Evolutionary conservation across 2,329 filamentous ascomycete species (phyloP).

Genomic region (Epichloe aotearoae): DNA sequence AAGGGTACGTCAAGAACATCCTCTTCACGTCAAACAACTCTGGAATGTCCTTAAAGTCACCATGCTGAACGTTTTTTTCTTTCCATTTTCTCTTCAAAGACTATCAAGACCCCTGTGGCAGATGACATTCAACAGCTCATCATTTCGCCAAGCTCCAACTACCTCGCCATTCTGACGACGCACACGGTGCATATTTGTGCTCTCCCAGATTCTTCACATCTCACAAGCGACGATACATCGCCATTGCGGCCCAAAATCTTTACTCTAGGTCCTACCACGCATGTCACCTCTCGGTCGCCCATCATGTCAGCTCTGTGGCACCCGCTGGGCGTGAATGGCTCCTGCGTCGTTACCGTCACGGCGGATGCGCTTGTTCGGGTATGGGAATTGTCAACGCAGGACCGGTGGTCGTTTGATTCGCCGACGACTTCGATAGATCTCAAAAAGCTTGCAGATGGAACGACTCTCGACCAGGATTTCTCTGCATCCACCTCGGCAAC

Average conservation of each 20-base stretch:
- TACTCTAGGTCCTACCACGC: constrained; percentile 82
- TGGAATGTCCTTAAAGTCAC: not conserved
- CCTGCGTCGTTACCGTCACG: constrained; percentile 77
- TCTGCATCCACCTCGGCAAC: constrained; percentile 59
- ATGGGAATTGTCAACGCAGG: constrained; percentile 77
- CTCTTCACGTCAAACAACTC: not conserved
- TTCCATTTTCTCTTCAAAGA: constrained; percentile 28
- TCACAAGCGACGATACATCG: constrained; percentile 53
- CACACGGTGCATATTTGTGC: constrained; percentile 81
- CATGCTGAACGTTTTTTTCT: constrained; percentile 3
- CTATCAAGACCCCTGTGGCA: constrained; percentile 61
- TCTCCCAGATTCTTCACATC: constrained; percentile 68
- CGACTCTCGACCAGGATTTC: constrained; percentile 71
- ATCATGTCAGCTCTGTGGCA: constrained; percentile 83
- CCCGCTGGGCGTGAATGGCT: constrained; percentile 70
- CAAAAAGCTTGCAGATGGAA: constrained; percentile 76
- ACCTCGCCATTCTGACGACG: constrained; percentile 72
- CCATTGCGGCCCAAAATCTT: constrained; percentile 73
- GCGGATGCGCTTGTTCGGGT: constrained; percentile 76
- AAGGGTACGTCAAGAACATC: constrained; percentile 17
- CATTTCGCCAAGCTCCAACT: constrained; percentile 70
- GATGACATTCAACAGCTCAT: constrained; percentile 75
- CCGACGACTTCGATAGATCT: constrained; percentile 77
- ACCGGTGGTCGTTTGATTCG: constrained; percentile 77
- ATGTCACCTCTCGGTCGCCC: constrained; percentile 73